phyloP scores from a whole-genome alignment of 2,329 filamentous ascomycete species.

The Trichoderma atroviride region DNA sequence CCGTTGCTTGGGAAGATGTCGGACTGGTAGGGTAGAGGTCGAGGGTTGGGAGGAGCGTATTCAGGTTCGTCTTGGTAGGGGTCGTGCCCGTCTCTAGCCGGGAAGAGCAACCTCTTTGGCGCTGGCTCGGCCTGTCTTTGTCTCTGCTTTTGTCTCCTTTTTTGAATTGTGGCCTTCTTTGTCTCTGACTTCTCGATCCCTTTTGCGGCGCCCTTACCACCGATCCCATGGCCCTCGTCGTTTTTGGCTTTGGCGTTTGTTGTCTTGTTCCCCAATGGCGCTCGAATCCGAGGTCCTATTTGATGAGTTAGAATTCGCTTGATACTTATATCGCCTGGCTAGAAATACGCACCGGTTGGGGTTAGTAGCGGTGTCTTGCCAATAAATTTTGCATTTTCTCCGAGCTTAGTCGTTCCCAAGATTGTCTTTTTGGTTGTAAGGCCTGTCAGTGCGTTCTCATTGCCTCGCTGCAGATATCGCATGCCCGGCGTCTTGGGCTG shows the following conservation, averaged over 20 bases:
- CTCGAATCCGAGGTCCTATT: constrained; percentile 60
- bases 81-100: constrained; percentile 53
- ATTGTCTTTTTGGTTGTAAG: constrained; percentile 49
- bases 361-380: constrained; percentile 68
- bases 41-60: constrained; percentile 79
- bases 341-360: constrained; percentile 68
- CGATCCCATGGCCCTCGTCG: constrained; percentile 68
- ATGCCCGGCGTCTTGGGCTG: constrained; percentile 81
- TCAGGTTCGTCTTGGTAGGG: constrained; percentile 74
- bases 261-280: constrained; percentile 89
- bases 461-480: constrained; percentile 72
- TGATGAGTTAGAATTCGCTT: constrained; percentile 22
- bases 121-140: constrained; percentile 56
- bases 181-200: constrained; percentile 65
- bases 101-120: constrained; percentile 64
- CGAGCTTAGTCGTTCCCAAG: constrained; percentile 59
- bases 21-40: constrained; percentile 67
- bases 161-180: constrained; percentile 63
- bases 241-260: constrained; percentile 85
- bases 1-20: constrained; percentile 65
- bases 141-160: constrained; percentile 61
- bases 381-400: constrained; percentile 51
- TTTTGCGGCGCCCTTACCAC: constrained; percentile 60
- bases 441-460: constrained; percentile 70
- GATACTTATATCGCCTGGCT: background rate